Conservation (phyloP, 768 basidiomycete species). For the Xanthoconium purpureum region DNA sequence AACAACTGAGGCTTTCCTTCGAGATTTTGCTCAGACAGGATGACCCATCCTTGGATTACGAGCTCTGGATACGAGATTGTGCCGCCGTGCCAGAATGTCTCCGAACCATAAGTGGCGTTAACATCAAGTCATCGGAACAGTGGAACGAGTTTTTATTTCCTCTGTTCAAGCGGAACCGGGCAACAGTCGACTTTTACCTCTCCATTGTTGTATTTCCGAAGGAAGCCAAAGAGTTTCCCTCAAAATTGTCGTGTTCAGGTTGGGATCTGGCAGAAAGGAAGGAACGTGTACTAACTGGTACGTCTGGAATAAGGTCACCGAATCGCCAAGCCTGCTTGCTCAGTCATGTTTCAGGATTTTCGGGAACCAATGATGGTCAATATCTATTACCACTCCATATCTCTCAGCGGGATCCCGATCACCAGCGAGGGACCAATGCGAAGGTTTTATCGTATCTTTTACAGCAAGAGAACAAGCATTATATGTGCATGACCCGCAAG, state of each 20-base stretch:
- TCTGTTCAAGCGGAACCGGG: not conserved
- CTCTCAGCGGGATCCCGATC: not conserved
- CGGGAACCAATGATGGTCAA: not conserved
- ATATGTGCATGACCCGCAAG: not conserved
- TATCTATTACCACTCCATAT: not conserved
- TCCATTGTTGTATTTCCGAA: conserved; percentile 36
- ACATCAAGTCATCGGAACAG: conserved; percentile 23
- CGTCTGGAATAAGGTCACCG: not conserved
- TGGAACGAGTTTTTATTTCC: conserved; percentile 19
- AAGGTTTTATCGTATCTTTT: not conserved
- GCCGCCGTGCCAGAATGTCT: conserved; percentile 20
- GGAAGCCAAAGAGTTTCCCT: conserved; percentile 36
- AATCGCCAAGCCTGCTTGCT: no score
- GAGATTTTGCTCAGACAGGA: conserved; percentile 29
- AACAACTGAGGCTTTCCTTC: conserved; percentile 13
- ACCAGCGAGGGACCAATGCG: no score
- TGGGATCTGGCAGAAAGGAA: conserved; percentile 38
- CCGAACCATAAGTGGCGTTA: not conserved
- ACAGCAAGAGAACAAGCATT: not conserved
- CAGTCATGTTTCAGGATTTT: not conserved
- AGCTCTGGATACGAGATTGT: conserved; percentile 27
- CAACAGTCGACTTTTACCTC: conserved; percentile 36
- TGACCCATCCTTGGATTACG: conserved; percentile 33
- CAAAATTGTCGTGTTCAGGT: conserved; percentile 33
- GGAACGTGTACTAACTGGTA: not conserved